A percentile compares a stretch with the other conserved stretches of the same genome.
Evolutionary conservation across 257 asterid species (phyloP).

Genomic region (Leptodermis oblonga): DNA sequence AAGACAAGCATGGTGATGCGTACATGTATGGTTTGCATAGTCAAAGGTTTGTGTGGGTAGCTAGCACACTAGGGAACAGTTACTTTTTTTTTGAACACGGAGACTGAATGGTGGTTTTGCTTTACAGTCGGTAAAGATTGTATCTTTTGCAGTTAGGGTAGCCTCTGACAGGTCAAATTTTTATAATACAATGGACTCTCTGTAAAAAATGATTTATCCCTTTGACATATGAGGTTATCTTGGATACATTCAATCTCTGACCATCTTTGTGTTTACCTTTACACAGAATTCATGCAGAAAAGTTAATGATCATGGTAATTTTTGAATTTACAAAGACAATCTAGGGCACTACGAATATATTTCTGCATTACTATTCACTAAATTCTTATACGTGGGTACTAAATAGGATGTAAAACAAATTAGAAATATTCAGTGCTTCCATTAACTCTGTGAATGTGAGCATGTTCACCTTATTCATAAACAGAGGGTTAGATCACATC

Average conservation of each 20-base stretch:
- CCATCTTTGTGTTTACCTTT: not conserved
- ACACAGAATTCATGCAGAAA: not conserved
- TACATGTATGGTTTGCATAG: not conserved
- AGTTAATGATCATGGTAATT: not conserved
- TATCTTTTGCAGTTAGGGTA: not conserved
- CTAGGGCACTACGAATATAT: not conserved
- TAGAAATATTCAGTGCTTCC: not conserved
- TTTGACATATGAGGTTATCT: not conserved
- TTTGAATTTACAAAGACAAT: not conserved
- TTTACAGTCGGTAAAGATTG: not conserved
- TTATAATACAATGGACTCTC: not conserved
- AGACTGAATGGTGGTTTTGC: not conserved
- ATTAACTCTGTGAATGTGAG: too few relatives aligned
- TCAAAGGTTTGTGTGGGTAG: not conserved
- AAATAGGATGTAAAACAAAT: not conserved
- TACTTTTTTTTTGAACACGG: not conserved
- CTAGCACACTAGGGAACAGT: not conserved
- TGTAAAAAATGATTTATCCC: not conserved
- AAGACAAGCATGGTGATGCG: not conserved
- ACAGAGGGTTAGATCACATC: not conserved
- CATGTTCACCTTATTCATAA: not conserved
- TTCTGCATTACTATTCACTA: not conserved
- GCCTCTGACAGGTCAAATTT: not conserved
- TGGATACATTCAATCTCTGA: not conserved
- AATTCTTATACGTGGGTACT: not conserved